Evolutionary conservation across 345 rosid species (phyloP), one percentile per base, ranked within the genome.

Genomic region (Salix viminalis): DNA sequence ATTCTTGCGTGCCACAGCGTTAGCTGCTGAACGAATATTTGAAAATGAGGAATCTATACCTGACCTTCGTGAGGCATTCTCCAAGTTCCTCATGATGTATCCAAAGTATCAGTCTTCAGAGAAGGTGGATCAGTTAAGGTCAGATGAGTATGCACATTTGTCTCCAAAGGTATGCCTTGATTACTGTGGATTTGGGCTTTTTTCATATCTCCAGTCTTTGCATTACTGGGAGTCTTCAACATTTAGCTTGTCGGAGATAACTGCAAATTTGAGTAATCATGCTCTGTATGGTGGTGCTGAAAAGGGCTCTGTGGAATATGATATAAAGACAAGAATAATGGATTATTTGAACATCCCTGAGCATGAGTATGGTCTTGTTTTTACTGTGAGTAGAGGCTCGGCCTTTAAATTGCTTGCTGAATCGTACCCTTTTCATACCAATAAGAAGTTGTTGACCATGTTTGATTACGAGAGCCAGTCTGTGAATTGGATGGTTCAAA

Each of bases 381-480:
- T 96, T 74, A 96, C 98, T 10, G 98, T 92, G n/a, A 96, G 99
- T 81, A 90, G 99, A 85, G 98, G 99, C n/a, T 96, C 98, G 36
- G 98, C 98, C 10, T 96, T 94, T 69, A 94, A 90, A 79, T 86
- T 96, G 83, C 89, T 96, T 24, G 98, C 98, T 0, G 98, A 92
- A 69, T 92, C 99, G 0, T 96, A 96, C 79, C 99, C 99, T 10
- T 96, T 96, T 74, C 94, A 96, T 34, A 94, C 97, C 4, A 96
- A 96, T 82, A 92, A 91, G 91, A 92, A 90, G 84, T 82, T 96
- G 80, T 75, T 94, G 87, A 96, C 97, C 13, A 96, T 96, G 99
- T 94, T 96, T 79, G 99, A 96, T 89, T 88, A 96, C 44, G 97
- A 96, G 85, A 96, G 99, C 80, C 97, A 94, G 44, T 96, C 98